Evolutionary conservation across 108 stramenopile species (phyloP).

Genomic region (Fragilaria crotonensis): DNA sequence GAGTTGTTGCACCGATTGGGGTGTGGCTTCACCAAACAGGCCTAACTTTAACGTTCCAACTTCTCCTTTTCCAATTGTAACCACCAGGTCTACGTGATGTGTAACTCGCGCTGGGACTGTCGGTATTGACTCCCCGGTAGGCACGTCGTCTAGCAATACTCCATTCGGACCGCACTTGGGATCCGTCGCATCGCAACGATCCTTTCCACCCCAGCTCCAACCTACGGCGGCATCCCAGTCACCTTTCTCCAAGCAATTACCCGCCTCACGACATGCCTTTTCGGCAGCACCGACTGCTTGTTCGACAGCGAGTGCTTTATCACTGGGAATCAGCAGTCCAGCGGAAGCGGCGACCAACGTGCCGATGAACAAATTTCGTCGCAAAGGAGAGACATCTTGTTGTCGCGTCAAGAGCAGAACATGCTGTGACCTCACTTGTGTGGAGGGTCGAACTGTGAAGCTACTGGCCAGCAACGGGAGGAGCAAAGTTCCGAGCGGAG

Average conservation of each 20-base stretch:
- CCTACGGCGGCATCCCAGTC: slow-evolving; percentile 83
- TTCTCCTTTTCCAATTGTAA: slow-evolving; percentile 54
- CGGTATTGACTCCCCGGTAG: slow-evolving; percentile 39
- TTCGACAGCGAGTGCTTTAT: slow-evolving; percentile 48
- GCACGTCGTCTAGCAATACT: slow-evolving; percentile 26
- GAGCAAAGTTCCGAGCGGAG: too few species aligned
- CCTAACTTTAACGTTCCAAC: slow-evolving; percentile 45
- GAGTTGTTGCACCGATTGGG: slow-evolving; percentile 39
- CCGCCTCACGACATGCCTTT: slow-evolving; percentile 49
- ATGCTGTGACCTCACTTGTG: too few species aligned
- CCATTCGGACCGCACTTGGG: slow-evolving; percentile 67
- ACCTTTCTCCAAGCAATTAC: slow-evolving; percentile 71
- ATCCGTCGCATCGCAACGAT: slow-evolving; percentile 78
- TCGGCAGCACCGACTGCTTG: slow-evolving; percentile 72
- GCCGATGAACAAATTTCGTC: too few species aligned
- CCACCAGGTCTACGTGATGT: slow-evolving; percentile 37
- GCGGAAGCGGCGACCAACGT: too few species aligned
- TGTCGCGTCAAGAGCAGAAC: too few species aligned
- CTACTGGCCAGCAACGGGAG: too few species aligned
- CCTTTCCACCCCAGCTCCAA: slow-evolving; percentile 80
- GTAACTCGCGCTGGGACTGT: slow-evolving; percentile 29
- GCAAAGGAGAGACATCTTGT: too few species aligned
- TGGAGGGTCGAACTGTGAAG: too few species aligned
- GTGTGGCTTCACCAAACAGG: slow-evolving; percentile 57
- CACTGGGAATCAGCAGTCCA: too few species aligned